Conservation (phyloP, 1,284 basidiomycete species). For the Farysia itapuensis region DNA sequence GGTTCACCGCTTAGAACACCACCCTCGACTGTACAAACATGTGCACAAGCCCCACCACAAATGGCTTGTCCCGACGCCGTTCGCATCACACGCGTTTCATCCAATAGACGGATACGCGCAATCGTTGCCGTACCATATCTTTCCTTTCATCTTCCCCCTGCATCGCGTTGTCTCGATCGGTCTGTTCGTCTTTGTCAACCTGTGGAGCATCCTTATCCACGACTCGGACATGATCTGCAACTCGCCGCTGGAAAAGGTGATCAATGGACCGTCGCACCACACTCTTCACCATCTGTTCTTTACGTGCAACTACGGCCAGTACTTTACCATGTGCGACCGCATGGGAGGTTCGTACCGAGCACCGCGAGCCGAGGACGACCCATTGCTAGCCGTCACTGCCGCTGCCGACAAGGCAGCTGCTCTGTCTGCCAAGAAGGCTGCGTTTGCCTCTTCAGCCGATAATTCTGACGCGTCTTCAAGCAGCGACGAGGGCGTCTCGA, state of each 20-base stretch:
- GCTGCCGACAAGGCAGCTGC: slow-evolving; percentile 15
- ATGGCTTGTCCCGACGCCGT: slow-evolving; percentile 97
- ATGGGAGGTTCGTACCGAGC: slow-evolving; percentile 82
- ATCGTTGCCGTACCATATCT: slow-evolving; percentile 91
- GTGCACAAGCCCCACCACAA: slow-evolving; percentile 97
- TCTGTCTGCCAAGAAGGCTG: slow-evolving; percentile 2
- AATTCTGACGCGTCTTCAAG: slow-evolving; percentile 16
- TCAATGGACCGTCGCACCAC: slow-evolving; percentile 97
- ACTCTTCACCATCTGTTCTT: slow-evolving; percentile 95
- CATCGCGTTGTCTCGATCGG: slow-evolving; percentile 64
- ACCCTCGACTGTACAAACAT: slow-evolving; percentile 82
- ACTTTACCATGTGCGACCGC: slow-evolving; percentile 94
- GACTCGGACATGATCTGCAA: slow-evolving; percentile 99
- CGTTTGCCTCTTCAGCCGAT: slow-evolving; percentile 1
- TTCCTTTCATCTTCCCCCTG: slow-evolving; percentile 86
- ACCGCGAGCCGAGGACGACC: slow-evolving; percentile 80
- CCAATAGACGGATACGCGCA: slow-evolving; percentile 91
- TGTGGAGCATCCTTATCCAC: slow-evolving; percentile 69
- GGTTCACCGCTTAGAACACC: slow-evolving; percentile 88
- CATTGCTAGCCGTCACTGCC: slow-evolving; percentile 66
- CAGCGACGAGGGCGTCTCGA: slow-evolving; percentile 29
- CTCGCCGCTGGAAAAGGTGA: slow-evolving; percentile 82
- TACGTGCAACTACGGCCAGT: slow-evolving; percentile 91
- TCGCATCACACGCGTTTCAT: slow-evolving; percentile 96
- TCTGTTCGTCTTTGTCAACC: slow-evolving; percentile 58